A percentile compares a stretch with the other conserved stretches of the same genome.
These are phyloP conservation scores for Chaetomiaceae sp. DNA, from an alignment of 2,329 filamentous ascomycete genomes.

Conservation along the genomic window DNA sequence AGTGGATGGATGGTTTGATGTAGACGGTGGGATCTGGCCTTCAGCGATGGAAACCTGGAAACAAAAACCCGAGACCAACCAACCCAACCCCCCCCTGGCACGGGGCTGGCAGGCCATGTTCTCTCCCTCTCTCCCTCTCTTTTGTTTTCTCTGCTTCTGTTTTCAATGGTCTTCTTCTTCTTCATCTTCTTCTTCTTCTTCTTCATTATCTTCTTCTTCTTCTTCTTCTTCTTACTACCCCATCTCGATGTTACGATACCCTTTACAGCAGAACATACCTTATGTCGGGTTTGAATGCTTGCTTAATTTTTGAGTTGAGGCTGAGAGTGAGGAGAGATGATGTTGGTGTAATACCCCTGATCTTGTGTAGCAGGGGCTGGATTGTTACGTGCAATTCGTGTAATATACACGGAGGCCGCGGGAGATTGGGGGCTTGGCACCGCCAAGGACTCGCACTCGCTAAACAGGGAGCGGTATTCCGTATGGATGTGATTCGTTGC, in stretches of 20 bases:
- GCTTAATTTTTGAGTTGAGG: no score
- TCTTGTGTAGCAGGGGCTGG: neutral
- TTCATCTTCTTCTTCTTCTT: neutral
- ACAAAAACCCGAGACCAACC: neutral
- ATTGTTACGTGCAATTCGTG: no score
- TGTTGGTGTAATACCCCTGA: no score
- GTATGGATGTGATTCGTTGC: no score
- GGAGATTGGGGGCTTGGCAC: neutral
- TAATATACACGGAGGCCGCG: no score
- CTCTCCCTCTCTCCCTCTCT: no score
- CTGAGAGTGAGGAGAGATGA: no score
- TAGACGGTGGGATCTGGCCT: conserved; percentile 6
- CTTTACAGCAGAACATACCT: neutral
- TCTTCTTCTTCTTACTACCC: neutral
- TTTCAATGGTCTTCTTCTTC: neutral
- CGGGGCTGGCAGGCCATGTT: conserved; percentile 1
- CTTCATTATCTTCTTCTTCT: neutral
- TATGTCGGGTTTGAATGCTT: neutral
- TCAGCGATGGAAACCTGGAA: neutral
- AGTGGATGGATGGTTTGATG: neutral
- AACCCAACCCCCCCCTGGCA: neutral
- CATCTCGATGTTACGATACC: conserved; percentile 14
- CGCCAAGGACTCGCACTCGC: neutral
- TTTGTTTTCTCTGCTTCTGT: neutral
- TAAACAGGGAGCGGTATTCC: no score